Conservation (phyloP, 2,329 filamentous ascomycete species). For the Aotearoamyces nothofagi region DNA sequence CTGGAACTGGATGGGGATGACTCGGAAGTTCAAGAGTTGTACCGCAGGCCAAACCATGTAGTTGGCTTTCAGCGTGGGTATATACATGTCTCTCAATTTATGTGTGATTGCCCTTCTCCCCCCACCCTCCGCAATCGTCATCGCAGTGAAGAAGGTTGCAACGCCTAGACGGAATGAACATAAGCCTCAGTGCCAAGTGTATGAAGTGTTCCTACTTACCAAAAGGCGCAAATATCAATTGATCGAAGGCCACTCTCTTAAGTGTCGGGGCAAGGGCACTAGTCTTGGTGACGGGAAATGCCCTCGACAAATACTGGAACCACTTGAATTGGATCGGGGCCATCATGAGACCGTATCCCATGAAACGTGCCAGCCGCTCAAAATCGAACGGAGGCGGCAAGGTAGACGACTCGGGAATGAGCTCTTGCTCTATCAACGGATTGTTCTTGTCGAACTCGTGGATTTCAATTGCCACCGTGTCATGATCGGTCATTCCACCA, state of each 20-base stretch:
- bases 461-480: conserved; percentile 73
- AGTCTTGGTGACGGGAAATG: conserved; percentile 74
- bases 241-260: conserved; percentile 85
- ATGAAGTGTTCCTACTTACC: conserved; percentile 40
- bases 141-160: conserved; percentile 81
- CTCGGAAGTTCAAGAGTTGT: conserved; percentile 88
- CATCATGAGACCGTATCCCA: conserved; percentile 96
- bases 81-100: conserved; percentile 88
- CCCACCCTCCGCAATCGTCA: conserved; percentile 91
- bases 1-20: conserved; percentile 93
- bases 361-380: conserved; percentile 84
- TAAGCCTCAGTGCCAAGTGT: no score
- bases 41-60: conserved; percentile 91
- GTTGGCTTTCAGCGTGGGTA: conserved; percentile 90
- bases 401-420: conserved; percentile 46
- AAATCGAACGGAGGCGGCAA: conserved; percentile 85
- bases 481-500: conserved; percentile 40
- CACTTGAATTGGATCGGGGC: conserved; percentile 90
- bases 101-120: conserved; percentile 61
- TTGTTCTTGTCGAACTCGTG: conserved; percentile 75
- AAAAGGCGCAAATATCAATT: conserved; percentile 82
- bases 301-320: conserved; percentile 72
- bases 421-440: conserved; percentile 46
- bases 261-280: conserved; percentile 62
- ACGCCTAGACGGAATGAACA: no score